Evolutionary conservation across 176 grass and related monocot genomes (phyloP), one percentile per base, ranked within the genome.

Genomic region (Oryza australiensis): DNA sequence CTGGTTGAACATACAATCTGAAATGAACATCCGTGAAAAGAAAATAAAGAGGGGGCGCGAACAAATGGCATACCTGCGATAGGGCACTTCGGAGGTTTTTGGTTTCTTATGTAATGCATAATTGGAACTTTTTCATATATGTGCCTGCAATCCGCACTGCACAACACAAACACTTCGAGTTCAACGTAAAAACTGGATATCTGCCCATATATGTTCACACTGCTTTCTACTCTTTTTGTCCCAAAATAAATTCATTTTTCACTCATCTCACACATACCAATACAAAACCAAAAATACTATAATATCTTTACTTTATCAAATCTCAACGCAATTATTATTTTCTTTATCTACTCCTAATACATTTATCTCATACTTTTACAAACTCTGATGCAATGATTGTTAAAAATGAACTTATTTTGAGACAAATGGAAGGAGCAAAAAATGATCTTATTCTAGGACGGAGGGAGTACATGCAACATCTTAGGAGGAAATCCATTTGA

Each of bases 41-140:
- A 5, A 46, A 68, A 77, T 12, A 2, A 82, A 26, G 20, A 27
- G 86, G 48, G 57, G 24, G 4, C 22, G 33, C 3, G 28, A 76
- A 38, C 40, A 51, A 45, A 23, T 4, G 22, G 22, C 42, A 30
- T 95, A 98, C 95, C 95, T 53, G 92, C 95, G 66, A 91, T 81
- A 30, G 92, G 95, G 26, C 92, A 98, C 37, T 68, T 83, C 9
- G 90, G 72, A 43, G 75, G 79, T 76, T 88, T 91, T 78, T 55
- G 23, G 15, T 3, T 27, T 74, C 68, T 82, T 71, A 98, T 98
- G 83, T 98, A 80, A 27, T 89, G 79, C 34, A 89, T 26, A 59
- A 98, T 67, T 66, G 92, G 68, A 12, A 46, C 88, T 32, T 68
- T 93, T 79, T 98, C 95, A 32, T 98, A 95, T 62, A 98, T 95